A percentile compares a stretch with the other conserved stretches of the same genome.
phyloP scores from a whole-genome alignment of 129 eudicot species.

The Centrapalus pauciflorus region DNA sequence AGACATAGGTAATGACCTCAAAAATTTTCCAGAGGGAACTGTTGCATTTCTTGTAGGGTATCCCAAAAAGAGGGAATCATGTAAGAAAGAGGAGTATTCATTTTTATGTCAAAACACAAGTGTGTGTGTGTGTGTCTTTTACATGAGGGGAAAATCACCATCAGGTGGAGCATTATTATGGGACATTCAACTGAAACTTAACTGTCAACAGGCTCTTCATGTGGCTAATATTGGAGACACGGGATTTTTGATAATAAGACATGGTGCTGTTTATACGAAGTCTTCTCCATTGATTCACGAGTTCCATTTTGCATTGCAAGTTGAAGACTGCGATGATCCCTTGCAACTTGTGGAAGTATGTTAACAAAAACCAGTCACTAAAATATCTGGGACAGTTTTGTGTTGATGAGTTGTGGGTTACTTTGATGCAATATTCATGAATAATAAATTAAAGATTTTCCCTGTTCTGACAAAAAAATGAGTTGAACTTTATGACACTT shows the following conservation, averaged over 20 bases:
- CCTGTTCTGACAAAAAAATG: neutral
- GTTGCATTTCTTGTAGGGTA: too few species aligned
- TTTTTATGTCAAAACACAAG: neutral
- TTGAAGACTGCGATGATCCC: constrained; percentile 55
- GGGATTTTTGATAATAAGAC: constrained; percentile 64
- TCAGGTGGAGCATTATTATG: neutral
- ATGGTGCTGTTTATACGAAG: constrained; percentile 51
- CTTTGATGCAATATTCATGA: constrained; percentile 1
- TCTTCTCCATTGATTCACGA: constrained; percentile 77
- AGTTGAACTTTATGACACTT: neutral
- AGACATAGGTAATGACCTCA: too few species aligned
- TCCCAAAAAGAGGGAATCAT: neutral
- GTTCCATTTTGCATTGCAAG: constrained; percentile 59
- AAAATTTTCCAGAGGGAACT: too few species aligned
- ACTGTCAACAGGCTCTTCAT: constrained; percentile 52
- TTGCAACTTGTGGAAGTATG: constrained; percentile 69
- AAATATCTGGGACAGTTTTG: neutral
- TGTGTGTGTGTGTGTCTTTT: neutral
- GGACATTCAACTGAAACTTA: neutral
- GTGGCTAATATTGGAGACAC: constrained; percentile 93
- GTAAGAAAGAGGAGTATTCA: neutral
- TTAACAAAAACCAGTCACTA: neutral
- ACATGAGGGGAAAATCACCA: neutral
- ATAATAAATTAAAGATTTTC: neutral
- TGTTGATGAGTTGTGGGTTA: neutral